phyloP scores from a whole-genome alignment of 768 basidiomycete genomes.

The Naganishia onofrii region DNA sequence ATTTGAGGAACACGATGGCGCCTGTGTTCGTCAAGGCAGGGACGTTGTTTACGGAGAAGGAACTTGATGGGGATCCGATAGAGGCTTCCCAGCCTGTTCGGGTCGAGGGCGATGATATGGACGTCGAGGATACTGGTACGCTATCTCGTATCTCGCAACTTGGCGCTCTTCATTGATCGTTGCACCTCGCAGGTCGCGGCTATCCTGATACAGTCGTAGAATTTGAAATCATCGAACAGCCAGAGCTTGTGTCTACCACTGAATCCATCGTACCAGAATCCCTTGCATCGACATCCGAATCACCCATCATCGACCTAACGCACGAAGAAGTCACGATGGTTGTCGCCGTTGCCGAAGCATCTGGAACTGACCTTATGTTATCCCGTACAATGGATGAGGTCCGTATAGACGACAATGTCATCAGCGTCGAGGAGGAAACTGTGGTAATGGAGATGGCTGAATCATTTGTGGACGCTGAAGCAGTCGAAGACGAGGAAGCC shows the following conservation, averaged over 20 bases:
- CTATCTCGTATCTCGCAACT: background rate
- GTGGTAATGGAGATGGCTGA: background rate
- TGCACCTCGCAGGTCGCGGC: background rate
- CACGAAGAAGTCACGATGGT: conserved; percentile 4
- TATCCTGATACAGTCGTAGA: background rate
- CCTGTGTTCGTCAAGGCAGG: conserved; percentile 51
- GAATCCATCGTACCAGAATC: too few relatives aligned
- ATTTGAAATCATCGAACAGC: background rate
- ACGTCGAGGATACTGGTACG: background rate
- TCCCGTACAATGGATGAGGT: conserved; percentile 20
- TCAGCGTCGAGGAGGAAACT: conserved; percentile 13
- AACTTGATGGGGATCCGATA: conserved; percentile 19
- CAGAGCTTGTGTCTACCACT: too few relatives aligned
- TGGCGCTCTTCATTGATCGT: background rate
- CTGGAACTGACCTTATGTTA: conserved; percentile 14
- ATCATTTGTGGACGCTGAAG: background rate
- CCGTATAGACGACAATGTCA: background rate
- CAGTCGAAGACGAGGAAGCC: background rate
- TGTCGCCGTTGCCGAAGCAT: background rate
- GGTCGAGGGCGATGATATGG: background rate
- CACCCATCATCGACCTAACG: background rate
- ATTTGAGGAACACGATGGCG: conserved; percentile 26
- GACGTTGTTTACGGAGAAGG: conserved; percentile 49
- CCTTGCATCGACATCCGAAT: background rate
- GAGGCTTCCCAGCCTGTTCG: conserved; percentile 13